These are phyloP conservation scores for Linderina pennispora DNA, from an alignment of 192 early-diverging fungal genomes.

Conservation along the genomic window DNA sequence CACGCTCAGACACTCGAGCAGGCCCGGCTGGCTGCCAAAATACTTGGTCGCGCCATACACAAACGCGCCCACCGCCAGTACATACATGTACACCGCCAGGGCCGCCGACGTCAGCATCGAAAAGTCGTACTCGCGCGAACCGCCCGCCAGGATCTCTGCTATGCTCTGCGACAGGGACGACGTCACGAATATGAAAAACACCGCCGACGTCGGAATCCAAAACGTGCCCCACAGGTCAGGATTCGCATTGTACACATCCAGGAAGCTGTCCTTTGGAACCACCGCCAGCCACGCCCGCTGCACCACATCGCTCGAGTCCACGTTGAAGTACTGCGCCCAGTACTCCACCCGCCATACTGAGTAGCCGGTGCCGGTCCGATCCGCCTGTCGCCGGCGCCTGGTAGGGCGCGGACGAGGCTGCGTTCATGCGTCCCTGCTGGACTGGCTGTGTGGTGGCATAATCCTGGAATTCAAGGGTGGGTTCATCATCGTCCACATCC, in stretches of 20 bases:
- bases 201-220: conserved; percentile 97
- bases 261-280: conserved; percentile 71
- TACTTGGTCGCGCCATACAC: conserved; percentile 83
- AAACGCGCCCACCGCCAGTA: conserved; percentile 59
- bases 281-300: conserved; percentile 63
- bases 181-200: conserved; percentile 93
- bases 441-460: conserved; percentile 31
- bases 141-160: conserved; percentile 54
- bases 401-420: conserved; percentile 19
- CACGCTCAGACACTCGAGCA: conserved; percentile 81
- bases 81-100: conserved; percentile 77
- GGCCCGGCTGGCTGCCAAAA: conserved; percentile 70
- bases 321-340: conserved; percentile 88
- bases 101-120: conserved; percentile 75
- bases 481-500: conserved; percentile 49
- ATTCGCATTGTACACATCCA: conserved; percentile 70
- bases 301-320: conserved; percentile 78
- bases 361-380: conserved; percentile 13
- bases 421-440: conserved; percentile 29
- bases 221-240: conserved; percentile 98
- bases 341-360: conserved; percentile 88
- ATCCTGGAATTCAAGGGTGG: conserved; percentile 46
- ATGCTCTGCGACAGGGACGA: conserved; percentile 85
- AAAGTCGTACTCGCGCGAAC: conserved; percentile 70
- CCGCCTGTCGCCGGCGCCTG: conserved; percentile 13